Evolutionary conservation across 1,284 basidiomycete genomes (phyloP), one percentile per base, ranked within the genome.

Genomic region (Prillingera fragicola): DNA sequence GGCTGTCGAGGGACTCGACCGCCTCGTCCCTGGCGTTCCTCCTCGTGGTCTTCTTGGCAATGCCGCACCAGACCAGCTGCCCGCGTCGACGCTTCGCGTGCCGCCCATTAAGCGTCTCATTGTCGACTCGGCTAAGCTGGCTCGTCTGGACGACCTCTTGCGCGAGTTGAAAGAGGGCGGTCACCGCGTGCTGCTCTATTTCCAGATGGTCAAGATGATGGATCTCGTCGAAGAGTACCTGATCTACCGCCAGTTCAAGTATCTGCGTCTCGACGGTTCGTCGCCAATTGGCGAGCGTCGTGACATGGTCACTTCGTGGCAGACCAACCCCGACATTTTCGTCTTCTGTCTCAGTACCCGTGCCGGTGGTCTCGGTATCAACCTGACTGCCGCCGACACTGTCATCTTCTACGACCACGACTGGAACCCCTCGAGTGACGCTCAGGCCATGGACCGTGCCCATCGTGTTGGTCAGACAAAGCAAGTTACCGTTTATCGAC

Each of bases 171-270:
- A 97, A 74, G 78, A 82, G 25, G 86, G 84, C 9, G 92, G 92
- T 44, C 95, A 99, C 72, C 83, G 92, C 37, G 91, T 96, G 18
- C 74, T 99, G 56, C 80, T 99, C 40, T 99, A 98, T 75, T 98
- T 97, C 83, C 95, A 99, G 73, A 98, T 99, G 95, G 98, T 95
- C 19, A 81, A 85, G 54, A 98, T 98, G 95, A 97, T 98, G 82
- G 94, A 98, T 67, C 76, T 99, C 48, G 94, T 98, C 82, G 95
- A 98, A 69, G 95, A 99, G 69, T 99, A 97, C 70, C 77, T 99
- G 44, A 91, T 96, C 57, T 96, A 88, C 74, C 82, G 94, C 7
- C 94, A 97, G 71, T 94, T 95, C 79, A 96, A 96, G 73, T 98
- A 99, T 67, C 74, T 98, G 23, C 82, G 95, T 29, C 75, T 99